Percentiles rank a stretch among this genome's conserved stretches.
phyloP scores from a whole-genome alignment of 768 basidiomycete genomes.

The Ramaria rubella region DNA sequence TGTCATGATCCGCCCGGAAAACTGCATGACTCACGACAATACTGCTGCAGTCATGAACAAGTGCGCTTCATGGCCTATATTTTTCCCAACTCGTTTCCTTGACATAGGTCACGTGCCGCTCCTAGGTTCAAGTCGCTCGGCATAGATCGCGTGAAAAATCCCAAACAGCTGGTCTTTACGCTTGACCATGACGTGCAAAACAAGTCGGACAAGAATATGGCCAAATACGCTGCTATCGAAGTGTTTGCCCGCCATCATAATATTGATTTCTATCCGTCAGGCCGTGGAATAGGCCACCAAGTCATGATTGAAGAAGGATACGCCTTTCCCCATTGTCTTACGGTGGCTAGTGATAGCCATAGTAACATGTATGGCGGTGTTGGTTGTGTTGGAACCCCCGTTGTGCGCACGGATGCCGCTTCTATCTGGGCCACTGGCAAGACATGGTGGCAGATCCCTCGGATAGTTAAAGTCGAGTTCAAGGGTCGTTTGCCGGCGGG shows the following conservation, averaged over 20 bases:
- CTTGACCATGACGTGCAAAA: conserved; percentile 99
- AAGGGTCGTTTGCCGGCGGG: conserved; percentile 75
- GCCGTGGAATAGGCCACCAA: conserved; percentile 96
- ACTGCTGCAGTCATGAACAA: conserved; percentile 98
- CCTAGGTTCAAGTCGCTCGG: conserved; percentile 90
- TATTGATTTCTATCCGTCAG: conserved; percentile 95
- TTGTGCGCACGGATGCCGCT: conserved; percentile 91
- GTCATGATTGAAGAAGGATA: conserved; percentile 97
- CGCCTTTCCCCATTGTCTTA: conserved; percentile 91
- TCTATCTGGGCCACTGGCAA: conserved; percentile 97
- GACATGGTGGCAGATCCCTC: conserved; percentile 99
- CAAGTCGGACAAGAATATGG: conserved; percentile 79
- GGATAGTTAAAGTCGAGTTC: conserved; percentile 92
- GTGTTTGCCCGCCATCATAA: conserved; percentile 77
- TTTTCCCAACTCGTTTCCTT: conserved; percentile 1
- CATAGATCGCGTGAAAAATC: conserved; percentile 74
- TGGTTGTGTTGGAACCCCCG: conserved; percentile 94
- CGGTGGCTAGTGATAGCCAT: conserved; percentile 94
- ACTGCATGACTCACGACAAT: conserved; percentile 98
- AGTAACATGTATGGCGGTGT: conserved; percentile 99
- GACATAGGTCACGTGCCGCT: background rate
- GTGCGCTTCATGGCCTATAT: conserved; percentile 39
- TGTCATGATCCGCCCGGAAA: conserved; percentile 97
- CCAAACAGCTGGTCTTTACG: conserved; percentile 87
- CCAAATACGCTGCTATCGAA: conserved; percentile 90